Conservation (phyloP, 495 filamentous ascomycete genomes). For the Neurospora sp. region DNA sequence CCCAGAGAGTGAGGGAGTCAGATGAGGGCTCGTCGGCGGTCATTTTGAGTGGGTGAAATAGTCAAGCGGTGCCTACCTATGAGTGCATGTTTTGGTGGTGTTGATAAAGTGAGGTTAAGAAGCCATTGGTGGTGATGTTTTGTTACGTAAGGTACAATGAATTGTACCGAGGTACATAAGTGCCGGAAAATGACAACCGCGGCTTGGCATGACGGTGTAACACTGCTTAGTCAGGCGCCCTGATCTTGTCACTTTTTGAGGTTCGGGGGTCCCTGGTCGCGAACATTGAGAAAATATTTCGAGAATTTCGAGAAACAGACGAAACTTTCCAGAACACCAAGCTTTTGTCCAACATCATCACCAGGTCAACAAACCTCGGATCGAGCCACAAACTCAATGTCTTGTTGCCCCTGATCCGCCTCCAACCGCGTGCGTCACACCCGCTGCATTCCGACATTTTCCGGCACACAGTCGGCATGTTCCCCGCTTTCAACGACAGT, state of each 20-base stretch:
- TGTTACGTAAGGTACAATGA: background rate
- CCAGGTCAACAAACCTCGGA: background rate
- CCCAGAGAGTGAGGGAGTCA: background rate
- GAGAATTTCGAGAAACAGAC: background rate
- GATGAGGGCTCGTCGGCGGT: background rate
- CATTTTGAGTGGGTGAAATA: background rate
- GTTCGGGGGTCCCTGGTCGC: background rate
- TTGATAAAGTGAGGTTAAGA: background rate
- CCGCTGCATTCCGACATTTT: background rate
- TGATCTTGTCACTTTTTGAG: background rate
- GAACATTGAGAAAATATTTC: background rate
- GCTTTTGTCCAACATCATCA: background rate
- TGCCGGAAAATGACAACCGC: background rate
- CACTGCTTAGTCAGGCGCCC: background rate
- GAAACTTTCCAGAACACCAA: background rate
- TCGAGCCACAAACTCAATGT: background rate
- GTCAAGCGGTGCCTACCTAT: background rate
- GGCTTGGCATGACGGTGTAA: background rate
- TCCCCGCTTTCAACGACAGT: background rate
- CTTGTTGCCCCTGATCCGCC: background rate
- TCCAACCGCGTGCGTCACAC: background rate
- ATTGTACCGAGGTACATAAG: background rate
- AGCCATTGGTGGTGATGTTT: background rate
- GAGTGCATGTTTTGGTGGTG: background rate
- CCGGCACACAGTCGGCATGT: background rate